Percentiles rank a stretch among this genome's conserved stretches.
Evolutionary conservation across 73 alveolate species (phyloP).

Genomic region (Tetrahymena elliotti): DNA sequence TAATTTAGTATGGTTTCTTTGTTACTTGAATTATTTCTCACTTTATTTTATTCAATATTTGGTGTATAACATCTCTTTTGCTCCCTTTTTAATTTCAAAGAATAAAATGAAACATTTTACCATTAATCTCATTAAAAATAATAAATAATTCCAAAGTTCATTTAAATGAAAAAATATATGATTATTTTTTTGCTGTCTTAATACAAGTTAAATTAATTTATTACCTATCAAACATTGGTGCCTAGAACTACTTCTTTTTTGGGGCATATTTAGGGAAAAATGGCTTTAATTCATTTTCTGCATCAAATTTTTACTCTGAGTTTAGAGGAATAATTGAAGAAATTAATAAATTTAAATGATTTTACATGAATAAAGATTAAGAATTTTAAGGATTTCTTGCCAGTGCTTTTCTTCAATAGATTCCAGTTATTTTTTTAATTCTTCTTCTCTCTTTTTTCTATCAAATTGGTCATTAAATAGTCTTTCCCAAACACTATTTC

Average conservation of each 20-base stretch:
- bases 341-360: background rate
- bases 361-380: background rate
- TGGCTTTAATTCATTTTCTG: background rate
- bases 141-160: too few relatives aligned
- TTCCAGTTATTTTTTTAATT: background rate
- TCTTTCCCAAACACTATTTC: background rate
- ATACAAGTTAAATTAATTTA: too few relatives aligned
- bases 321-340: background rate
- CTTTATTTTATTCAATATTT: background rate
- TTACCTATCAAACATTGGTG: background rate
- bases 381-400: background rate
- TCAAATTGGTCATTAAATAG: background rate
- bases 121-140: too few relatives aligned
- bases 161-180: too few relatives aligned
- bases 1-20: background rate
- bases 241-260: background rate
- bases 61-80: background rate
- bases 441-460: background rate
- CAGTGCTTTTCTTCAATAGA: background rate
- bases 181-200: too few relatives aligned
- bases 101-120: background rate
- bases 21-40: background rate
- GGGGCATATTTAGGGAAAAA: background rate
- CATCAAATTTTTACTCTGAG: background rate
- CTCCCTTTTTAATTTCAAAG: background rate